Evolutionary conservation across 352 stramenopile genomes (phyloP).

Genomic region (Phytophthora capsici): DNA sequence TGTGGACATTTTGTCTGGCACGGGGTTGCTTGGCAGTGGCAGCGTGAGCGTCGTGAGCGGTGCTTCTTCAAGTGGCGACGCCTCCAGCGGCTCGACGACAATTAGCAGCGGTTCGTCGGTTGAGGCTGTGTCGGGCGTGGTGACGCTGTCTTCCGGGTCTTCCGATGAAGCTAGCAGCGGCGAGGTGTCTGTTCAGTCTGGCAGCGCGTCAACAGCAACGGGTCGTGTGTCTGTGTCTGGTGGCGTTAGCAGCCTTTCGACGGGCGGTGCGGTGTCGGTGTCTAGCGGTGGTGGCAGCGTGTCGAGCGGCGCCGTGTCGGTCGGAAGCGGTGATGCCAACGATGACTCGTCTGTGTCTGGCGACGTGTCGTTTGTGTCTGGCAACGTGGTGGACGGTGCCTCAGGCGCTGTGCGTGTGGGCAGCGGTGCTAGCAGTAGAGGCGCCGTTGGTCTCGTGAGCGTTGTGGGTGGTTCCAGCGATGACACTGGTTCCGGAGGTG

Average conservation of each 20-base stretch:
- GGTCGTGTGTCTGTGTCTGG: background rate
- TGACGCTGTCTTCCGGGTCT: background rate
- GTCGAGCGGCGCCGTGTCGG: background rate
- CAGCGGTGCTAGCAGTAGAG: constrained; percentile 22
- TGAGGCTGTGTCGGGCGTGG: background rate
- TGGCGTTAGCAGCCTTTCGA: background rate
- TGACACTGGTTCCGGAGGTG: constrained; percentile 5
- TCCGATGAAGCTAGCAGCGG: background rate
- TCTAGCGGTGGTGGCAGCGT: background rate
- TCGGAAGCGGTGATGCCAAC: background rate
- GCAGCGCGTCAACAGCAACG: background rate
- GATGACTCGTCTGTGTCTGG: background rate
- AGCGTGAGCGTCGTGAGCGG: background rate
- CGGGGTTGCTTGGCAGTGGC: background rate
- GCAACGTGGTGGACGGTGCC: background rate
- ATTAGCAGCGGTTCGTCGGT: background rate
- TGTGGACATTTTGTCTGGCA: background rate
- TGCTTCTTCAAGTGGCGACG: background rate
- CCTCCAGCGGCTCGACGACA: background rate
- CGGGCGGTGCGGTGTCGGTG: background rate
- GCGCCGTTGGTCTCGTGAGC: constrained; percentile 14
- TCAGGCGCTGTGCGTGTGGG: background rate
- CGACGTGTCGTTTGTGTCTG: background rate
- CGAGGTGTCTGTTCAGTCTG: background rate
- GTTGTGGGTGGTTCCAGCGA: constrained; percentile 23